A percentile compares a stretch with the other conserved stretches of the same genome.
Conservation (phyloP, 1,284 basidiomycete genomes). For the Ustilago cynodontis region DNA sequence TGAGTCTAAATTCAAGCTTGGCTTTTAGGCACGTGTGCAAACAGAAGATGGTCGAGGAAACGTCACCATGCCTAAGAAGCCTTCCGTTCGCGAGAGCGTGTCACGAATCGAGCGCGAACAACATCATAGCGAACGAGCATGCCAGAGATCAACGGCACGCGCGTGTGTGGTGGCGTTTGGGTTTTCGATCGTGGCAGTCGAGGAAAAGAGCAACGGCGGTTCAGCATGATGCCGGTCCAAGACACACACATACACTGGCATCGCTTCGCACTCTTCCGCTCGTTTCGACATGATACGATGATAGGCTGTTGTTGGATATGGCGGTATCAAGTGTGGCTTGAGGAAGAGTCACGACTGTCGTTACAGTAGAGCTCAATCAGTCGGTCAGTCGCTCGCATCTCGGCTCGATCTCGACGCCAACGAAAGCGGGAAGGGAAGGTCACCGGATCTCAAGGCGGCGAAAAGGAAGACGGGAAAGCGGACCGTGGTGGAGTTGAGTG, state of each 20-base stretch:
- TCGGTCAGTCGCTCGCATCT: no score
- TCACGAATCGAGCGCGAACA: no score
- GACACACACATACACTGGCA: not conserved
- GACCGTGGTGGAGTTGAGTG: not conserved
- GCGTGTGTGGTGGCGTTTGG: no score
- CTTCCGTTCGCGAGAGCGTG: no score
- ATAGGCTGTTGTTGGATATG: not conserved
- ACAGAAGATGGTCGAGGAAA: not conserved
- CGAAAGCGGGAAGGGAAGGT: not conserved
- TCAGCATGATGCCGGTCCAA: not conserved
- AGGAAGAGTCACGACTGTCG: not conserved
- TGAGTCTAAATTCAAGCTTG: not conserved
- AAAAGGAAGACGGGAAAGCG: not conserved
- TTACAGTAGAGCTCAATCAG: not conserved
- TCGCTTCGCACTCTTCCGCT: not conserved
- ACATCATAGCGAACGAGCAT: no score
- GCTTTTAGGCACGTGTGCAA: not conserved
- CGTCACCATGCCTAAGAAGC: not conserved
- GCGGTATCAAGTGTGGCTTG: conserved; percentile 3
- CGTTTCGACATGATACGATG: not conserved
- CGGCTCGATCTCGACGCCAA: not conserved
- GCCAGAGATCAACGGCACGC: no score
- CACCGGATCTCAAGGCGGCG: not conserved
- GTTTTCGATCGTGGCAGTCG: not conserved
- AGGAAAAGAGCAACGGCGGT: not conserved